These are phyloP conservation scores for Albizia julibrissin DNA, from an alignment of 306 rosid species.

Conservation along the genomic window DNA sequence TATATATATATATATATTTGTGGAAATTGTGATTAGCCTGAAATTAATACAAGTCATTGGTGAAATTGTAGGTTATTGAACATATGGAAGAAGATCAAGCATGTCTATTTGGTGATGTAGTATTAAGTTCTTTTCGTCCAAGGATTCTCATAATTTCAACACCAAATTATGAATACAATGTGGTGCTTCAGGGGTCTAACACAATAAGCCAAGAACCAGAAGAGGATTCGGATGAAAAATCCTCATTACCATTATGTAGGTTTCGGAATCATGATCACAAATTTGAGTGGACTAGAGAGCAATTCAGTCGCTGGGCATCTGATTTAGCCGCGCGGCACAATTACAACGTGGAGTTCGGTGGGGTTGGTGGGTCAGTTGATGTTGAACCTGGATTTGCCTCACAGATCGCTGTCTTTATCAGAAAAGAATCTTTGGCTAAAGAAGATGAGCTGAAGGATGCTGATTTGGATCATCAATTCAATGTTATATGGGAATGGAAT, in stretches of 20 bases:
- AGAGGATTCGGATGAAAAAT: conserved; percentile 72
- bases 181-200: conserved; percentile 69
- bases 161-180: conserved; percentile 92
- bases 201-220: conserved; percentile 60
- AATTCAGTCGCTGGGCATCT: conserved; percentile 81
- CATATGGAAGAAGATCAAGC: conserved; percentile 99
- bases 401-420: conserved; percentile 92
- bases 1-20: too few species aligned
- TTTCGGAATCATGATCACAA: conserved; percentile 96
- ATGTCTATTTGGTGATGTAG: conserved; percentile 70
- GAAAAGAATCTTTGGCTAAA: conserved; percentile 38
- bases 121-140: conserved; percentile 66
- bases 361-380: conserved; percentile 86
- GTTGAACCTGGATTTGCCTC: conserved; percentile 95
- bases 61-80: conserved; percentile 75
- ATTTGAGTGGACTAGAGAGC: conserved; percentile 95
- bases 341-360: conserved; percentile 78
- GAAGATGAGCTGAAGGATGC: conserved; percentile 27
- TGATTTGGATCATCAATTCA: conserved; percentile 39
- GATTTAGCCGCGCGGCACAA: conserved; percentile 68
- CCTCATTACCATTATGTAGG: conserved; percentile 58
- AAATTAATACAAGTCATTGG: conserved; percentile 19
- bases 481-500: conserved; percentile 75
- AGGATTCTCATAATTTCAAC: conserved; percentile 89
- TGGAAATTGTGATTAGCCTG: conserved; percentile 14